Evolutionary conservation across 1,284 basidiomycete genomes (phyloP), one percentile per base, ranked within the genome.

Genomic region (Rhodotorula mucilaginosa): DNA sequence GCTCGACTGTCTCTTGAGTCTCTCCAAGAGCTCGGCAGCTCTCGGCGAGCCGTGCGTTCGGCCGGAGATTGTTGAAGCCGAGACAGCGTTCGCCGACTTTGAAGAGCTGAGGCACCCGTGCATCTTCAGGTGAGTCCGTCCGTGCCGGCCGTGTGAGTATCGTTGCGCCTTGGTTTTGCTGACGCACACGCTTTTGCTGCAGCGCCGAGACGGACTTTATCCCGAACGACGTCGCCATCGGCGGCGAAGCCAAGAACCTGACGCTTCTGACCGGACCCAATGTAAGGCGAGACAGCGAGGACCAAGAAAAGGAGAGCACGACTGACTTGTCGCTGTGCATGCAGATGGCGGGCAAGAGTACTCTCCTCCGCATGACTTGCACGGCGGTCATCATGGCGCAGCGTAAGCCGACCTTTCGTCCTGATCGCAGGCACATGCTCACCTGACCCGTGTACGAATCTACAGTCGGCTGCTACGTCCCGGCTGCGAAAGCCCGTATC

Each of bases 231-330:
- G 88, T 99, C 59, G 88, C 88, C 77, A 84, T 99, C 31, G 97
- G 97, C 10, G 76, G 88, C 7, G 60, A 61, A 63, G 85, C 86
- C 3, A 89, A 90, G 47, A 88, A 92, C 76, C 89, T 97, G 77
- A 89, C 91, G 10, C 83, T 99, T 70, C 82, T 99, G 65, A 99
- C 97, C 21, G 96, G 95, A 85, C 95, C 96, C 23, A 98, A 94
- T 79, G 89, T 90, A 81, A 83, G 46, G 51, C 19, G 13, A 51
- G 54, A 34, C 21, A 2, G 23, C 19, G 26, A 31, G 44, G 7
- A 47, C 61, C 56, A 51, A 7, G 54, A 13, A 1, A 10, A 44
- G 39, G 39, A 54, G 23, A 31, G 29, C 4, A 23, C n/a, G 16
- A 31, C 26, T 54, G 52, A 48, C 10, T 7, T 47, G 51, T 29